A percentile compares a stretch with the other conserved stretches of the same genome.
Evolutionary conservation across 352 stramenopile genomes (phyloP).

Genomic region (Phytophthora citricola): DNA sequence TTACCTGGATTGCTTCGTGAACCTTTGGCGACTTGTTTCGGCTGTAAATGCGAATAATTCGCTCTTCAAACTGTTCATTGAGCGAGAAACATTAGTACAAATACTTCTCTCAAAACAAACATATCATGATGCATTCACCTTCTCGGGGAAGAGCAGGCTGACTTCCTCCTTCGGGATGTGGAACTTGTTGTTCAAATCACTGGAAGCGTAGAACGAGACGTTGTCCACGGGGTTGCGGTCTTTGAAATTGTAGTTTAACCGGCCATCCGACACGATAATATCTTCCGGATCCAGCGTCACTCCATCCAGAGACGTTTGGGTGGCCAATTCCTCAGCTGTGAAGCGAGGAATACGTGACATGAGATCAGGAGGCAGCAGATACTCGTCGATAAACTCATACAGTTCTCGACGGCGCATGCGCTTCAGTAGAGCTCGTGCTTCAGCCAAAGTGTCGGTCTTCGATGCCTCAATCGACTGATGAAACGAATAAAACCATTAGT

Average conservation of each 20-base stretch:
- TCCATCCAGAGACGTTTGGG: conserved; percentile 46
- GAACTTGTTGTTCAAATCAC: conserved; percentile 66
- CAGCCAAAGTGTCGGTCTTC: conserved; percentile 55
- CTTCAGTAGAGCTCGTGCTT: conserved; percentile 73
- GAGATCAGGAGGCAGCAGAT: conserved; percentile 67
- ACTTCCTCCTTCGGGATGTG: conserved; percentile 85
- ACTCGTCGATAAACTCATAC: conserved; percentile 90
- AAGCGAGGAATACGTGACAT: conserved; percentile 58
- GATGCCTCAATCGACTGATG: conserved; percentile 78
- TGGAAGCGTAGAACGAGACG: conserved; percentile 84
- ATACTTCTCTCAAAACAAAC: not conserved
- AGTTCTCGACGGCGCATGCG: conserved; percentile 74
- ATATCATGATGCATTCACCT: conserved; percentile 34
- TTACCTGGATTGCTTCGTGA: conserved; percentile 70
- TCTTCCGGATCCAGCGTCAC: conserved; percentile 66
- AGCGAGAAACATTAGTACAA: not conserved
- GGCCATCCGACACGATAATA: conserved; percentile 81
- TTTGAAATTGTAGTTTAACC: conserved; percentile 87
- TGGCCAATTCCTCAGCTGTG: conserved; percentile 67
- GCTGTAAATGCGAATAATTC: conserved; percentile 82
- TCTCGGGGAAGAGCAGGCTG: conserved; percentile 82
- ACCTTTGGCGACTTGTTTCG: conserved; percentile 55
- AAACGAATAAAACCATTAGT: conserved; percentile 5
- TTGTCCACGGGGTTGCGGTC: conserved; percentile 87
- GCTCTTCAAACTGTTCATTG: conserved; percentile 75